These are phyloP conservation scores for Alternaria alternata DNA, from an alignment of 2,329 filamentous ascomycete species.

Conservation along the genomic window DNA sequence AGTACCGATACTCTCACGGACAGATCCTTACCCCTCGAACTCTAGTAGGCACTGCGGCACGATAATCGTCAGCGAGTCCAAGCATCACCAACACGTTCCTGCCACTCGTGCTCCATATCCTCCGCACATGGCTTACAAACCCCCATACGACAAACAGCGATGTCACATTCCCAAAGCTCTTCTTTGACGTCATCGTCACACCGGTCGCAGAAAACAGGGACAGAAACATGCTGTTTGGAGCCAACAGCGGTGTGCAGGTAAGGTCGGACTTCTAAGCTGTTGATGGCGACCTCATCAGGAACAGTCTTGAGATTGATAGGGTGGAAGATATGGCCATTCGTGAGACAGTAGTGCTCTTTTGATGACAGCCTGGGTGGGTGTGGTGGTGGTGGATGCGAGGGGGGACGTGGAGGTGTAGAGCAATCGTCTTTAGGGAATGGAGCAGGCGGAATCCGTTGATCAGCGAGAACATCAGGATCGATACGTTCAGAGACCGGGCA, in stretches of 20 bases:
- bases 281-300: conserved; percentile 26
- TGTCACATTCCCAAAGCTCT: conserved; percentile 32
- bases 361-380: conserved; percentile 2
- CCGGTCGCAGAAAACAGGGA: conserved; percentile 29
- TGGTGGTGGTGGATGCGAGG: conserved; percentile 1
- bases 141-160: conserved; percentile 26
- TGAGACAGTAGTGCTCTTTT: conserved; percentile 32
- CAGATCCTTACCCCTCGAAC: background rate
- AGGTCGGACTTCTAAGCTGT: conserved; percentile 25
- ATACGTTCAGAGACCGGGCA: conserved; percentile 25
- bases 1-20: background rate
- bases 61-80: background rate
- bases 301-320: conserved; percentile 24
- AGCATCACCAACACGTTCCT: conserved; percentile 14
- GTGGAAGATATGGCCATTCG: conserved; percentile 32
- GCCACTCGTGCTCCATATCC: conserved; percentile 28
- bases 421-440: conserved; percentile 27
- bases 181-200: conserved; percentile 26
- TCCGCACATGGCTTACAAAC: conserved; percentile 30
- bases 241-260: conserved; percentile 22
- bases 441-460: conserved; percentile 30
- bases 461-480: conserved; percentile 29
- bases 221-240: conserved; percentile 24
- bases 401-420: background rate
- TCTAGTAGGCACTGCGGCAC: background rate